Base-by-base conservation (phyloP, 2,329 filamentous ascomycete species). In the Nemania sp. region DNA sequence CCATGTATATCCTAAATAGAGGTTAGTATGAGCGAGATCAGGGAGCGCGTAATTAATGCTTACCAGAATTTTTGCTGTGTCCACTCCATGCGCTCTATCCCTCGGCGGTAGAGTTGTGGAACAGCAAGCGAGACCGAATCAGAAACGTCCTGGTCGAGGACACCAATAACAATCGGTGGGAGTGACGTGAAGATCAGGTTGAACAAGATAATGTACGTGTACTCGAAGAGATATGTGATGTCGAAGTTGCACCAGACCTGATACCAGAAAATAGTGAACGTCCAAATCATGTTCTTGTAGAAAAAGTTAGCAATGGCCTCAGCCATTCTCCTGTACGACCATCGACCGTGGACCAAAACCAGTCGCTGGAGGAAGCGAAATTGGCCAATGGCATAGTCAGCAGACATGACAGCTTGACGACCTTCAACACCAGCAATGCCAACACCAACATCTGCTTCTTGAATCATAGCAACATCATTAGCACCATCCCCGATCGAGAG, bases 251-350 rank as follows among this genome's bases (percentile, higher is more conserved):
- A 93, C 81, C 92, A 99, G 62, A 97, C 93, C 79, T 97, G 94
- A 81, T 93, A 99, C 95, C 95, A 98, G 86, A 98, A 98, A 66
- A 99, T 92, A 51, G 92, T 88, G 77, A 98, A 95, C 0, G 93
- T 96, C 96, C 96, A 99, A 60, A 98, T 92, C 81, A 99, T 92
- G 84, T 98, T 99, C 91, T 99, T 99, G 89, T 98, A 99, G 85
- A 99, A 99, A 86, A 99, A 99, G 80, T 99, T 99, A 79, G 94
- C 93, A 76, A 97, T 98, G 54, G 91, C 93, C 83, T 99, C 96
- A 32, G 92, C 93, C 79, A 99, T 84, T 74, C 96, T 90, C 61
- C 95, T 89, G 82, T 99, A 99, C n/a, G 94, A 97, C 93, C 94
- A 98, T 66, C 94, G 89, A 66, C 94, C 94, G 78, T 98, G 94